phyloP scores from a whole-genome alignment of 2,329 filamentous ascomycete species.

The Aureobasidium sp. region DNA sequence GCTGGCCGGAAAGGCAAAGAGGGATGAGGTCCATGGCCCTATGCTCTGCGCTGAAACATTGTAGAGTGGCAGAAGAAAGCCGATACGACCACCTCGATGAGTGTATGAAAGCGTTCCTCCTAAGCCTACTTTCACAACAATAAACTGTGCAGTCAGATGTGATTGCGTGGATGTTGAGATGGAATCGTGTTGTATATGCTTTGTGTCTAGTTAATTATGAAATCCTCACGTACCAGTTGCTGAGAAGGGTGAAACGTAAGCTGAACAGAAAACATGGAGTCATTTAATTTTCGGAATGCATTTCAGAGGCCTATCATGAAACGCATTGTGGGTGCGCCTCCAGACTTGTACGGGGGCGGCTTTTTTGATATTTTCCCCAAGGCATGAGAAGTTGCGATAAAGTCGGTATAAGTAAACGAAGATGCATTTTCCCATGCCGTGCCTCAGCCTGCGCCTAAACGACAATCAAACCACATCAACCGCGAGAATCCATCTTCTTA shows the following conservation, averaged over 20 bases:
- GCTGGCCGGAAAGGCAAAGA: conserved; percentile 37
- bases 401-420: conserved; percentile 16
- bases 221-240: neutral
- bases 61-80: neutral
- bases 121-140: too few species aligned
- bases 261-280: conserved; percentile 11
- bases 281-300: conserved; percentile 16
- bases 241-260: neutral
- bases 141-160: too few species aligned
- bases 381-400: conserved; percentile 14
- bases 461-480: conserved; percentile 17
- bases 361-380: conserved; percentile 13
- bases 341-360: conserved; percentile 15
- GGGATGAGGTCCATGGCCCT: conserved; percentile 44
- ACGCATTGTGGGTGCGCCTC: conserved; percentile 17
- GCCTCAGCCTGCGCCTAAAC: conserved; percentile 19
- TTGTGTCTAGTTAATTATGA: too few species aligned
- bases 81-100: too few species aligned
- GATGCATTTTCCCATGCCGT: conserved; percentile 16
- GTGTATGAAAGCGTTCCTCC: too few species aligned
- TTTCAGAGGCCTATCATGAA: conserved; percentile 17
- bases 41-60: conserved; percentile 31
- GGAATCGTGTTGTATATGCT: too few species aligned
- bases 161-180: too few species aligned
- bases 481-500: conserved; percentile 6